Evolutionary conservation across 1,139 yeast species (phyloP).

Genomic region (Debaryomyces subglobosus): DNA sequence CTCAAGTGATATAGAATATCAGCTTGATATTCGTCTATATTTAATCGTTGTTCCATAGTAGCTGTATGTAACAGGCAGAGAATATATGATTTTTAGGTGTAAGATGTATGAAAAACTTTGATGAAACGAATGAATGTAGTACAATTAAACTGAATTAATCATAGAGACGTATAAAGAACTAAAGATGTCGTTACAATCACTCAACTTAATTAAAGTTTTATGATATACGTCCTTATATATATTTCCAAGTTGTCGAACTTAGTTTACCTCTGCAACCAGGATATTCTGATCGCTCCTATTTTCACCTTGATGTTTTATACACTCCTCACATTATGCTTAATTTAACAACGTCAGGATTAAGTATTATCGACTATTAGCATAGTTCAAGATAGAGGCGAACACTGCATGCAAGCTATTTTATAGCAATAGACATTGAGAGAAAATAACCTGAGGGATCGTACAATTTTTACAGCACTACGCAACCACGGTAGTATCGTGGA

Average conservation of each 20-base stretch:
- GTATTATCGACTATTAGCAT: background rate
- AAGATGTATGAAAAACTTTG: background rate
- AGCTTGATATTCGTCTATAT: slow-evolving; percentile 40
- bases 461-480: background rate
- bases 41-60: slow-evolving; percentile 6
- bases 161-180: slow-evolving; percentile 4
- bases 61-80: slow-evolving; percentile 1
- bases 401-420: background rate
- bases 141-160: slow-evolving; percentile 8
- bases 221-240: slow-evolving; percentile 6
- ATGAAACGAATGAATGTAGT: slow-evolving; percentile 5
- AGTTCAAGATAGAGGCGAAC: background rate
- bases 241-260: background rate
- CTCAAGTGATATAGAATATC: slow-evolving; percentile 46
- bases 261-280: slow-evolving; percentile 1
- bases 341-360: background rate
- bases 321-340: background rate
- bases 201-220: background rate
- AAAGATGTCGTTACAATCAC: slow-evolving; percentile 3
- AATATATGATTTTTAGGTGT: background rate
- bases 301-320: background rate
- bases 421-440: background rate
- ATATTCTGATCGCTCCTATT: slow-evolving; percentile 1
- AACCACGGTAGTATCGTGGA: background rate
- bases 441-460: background rate